Evolutionary conservation across 2,329 filamentous ascomycete species (phyloP), one percentile per base, ranked within the genome.

Genomic region (Cordyceps fumosorosea): DNA sequence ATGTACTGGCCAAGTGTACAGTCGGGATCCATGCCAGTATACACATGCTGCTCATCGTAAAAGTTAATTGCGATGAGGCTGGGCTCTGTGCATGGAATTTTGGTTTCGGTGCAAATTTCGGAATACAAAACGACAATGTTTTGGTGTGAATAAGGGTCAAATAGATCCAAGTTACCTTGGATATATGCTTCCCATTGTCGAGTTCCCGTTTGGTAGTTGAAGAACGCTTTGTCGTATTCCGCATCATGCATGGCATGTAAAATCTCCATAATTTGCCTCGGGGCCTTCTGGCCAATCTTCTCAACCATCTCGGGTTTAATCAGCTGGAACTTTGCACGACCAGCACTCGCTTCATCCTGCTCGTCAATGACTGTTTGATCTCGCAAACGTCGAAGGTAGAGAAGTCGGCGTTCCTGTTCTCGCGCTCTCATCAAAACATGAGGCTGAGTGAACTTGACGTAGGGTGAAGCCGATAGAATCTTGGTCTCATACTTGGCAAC

Each of bases 291-390:
- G 0, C 91, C 86, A 52, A 91, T 87, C 63, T 89, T 84, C 68
- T 96, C 91, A 0, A 99, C 90, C 93, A 98, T 98, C 68, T 96
- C 91, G 1, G 95, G 93, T 64, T 90, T 91, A 65, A 99, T 96
- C 11, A 99, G 83, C 67, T 96, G 88, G 67, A 99, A 99, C 40
- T 87, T 88, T 62, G 90, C 86, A 1, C 83, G 81, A 52, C 84
- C 86, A 6, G 77, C 88, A 65, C 90, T 88, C 12, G 82, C 78
- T 26, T 83, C 80, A 5, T 75, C 77, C 20, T 80, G 74, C 58
- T 85, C 83, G 64, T 86, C 82, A 11, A 83, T 75, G 0, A 82
- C 79, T 67, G 88, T 84, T 66, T 96, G 90, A 68, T 97, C 91
- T 44, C 91, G 87, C 12, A 98, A 81, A 56, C 88, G 84, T 71